A percentile compares a stretch with the other conserved stretches of the same genome.
phyloP scores from a whole-genome alignment of 495 filamentous ascomycete genomes.

The Clavariopsis aquatica region DNA sequence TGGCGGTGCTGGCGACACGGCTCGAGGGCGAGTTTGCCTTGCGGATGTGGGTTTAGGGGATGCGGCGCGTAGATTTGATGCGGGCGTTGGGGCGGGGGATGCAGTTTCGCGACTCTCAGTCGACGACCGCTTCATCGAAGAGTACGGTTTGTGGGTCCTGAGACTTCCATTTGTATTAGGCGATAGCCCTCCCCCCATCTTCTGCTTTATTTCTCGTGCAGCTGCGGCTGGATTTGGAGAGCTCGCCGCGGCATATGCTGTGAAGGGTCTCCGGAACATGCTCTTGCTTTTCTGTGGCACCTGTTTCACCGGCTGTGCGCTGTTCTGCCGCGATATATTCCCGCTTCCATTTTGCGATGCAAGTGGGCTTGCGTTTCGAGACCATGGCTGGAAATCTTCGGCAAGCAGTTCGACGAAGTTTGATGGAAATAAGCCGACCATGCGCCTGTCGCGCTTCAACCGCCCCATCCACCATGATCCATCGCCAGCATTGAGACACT shows the following conservation, averaged over 20 bases:
- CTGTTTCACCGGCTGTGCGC: constrained; percentile 43
- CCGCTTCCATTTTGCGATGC: constrained; percentile 50
- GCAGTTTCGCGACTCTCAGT: constrained; percentile 30
- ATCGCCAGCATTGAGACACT: constrained; percentile 96
- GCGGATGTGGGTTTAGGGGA: constrained; percentile 34
- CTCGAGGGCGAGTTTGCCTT: constrained; percentile 10
- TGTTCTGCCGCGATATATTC: constrained; percentile 50
- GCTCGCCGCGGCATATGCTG: constrained; percentile 57
- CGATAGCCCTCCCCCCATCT: constrained; percentile 29
- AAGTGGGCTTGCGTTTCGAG: constrained; percentile 74
- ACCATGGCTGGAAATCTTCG: constrained; percentile 78
- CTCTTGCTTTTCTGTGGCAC: constrained; percentile 61
- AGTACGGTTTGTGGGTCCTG: constrained; percentile 40
- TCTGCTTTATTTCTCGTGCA: constrained; percentile 45
- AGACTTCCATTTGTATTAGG: constrained; percentile 41
- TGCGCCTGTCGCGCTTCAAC: constrained; percentile 78
- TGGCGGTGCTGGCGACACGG: constrained; percentile 28
- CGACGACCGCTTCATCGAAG: constrained; percentile 48
- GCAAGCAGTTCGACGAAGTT: constrained; percentile 94
- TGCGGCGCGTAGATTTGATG: constrained; percentile 25
- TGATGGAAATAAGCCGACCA: constrained; percentile 89
- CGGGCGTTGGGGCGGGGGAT: constrained; percentile 7
- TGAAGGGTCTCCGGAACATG: constrained; percentile 67
- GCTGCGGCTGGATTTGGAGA: constrained; percentile 42
- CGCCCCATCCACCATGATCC: constrained; percentile 98